Percentiles rank a stretch among this genome's conserved stretches.
Conservation (phyloP, 495 filamentous ascomycete genomes). For the Astrocystis sublimbata region DNA sequence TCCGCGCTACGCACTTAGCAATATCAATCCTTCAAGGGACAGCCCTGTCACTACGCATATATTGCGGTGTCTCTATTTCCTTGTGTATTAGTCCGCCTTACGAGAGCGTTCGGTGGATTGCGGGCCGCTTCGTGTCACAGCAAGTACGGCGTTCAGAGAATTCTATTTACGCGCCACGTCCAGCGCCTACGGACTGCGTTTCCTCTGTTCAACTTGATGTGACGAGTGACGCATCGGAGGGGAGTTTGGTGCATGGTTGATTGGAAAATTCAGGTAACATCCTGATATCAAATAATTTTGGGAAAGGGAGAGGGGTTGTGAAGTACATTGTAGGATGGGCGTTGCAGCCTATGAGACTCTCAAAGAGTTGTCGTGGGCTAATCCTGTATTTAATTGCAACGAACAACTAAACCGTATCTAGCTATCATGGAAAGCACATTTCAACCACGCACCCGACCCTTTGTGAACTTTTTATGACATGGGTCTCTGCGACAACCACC, state of each 20-base stretch:
- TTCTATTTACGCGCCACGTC: neutral
- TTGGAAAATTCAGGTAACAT: neutral
- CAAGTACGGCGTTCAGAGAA: neutral
- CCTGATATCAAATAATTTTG: slow-evolving; percentile 3
- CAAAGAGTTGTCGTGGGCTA: neutral
- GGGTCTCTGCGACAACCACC: slow-evolving; percentile 1
- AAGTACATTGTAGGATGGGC: neutral
- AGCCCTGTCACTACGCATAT: slow-evolving; percentile 6
- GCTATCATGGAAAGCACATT: neutral
- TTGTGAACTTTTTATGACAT: no score
- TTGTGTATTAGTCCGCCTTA: neutral
- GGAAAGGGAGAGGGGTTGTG: slow-evolving; percentile 5
- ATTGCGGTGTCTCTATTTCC: slow-evolving; percentile 1
- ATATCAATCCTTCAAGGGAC: slow-evolving; percentile 8
- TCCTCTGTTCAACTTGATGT: slow-evolving; percentile 1
- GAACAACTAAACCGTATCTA: neutral
- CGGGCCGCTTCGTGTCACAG: neutral
- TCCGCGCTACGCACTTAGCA: slow-evolving; percentile 8
- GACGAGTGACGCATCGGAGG: slow-evolving; percentile 5
- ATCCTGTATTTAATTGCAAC: slow-evolving; percentile 11
- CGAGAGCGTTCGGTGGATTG: neutral
- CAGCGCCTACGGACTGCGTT: neutral
- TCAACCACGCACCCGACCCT: no score
- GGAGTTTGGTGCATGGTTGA: slow-evolving; percentile 16
- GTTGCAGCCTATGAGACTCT: neutral